phyloP scores from a whole-genome alignment of 148 eudicot genomes.

The Heliosperma pusillum region DNA sequence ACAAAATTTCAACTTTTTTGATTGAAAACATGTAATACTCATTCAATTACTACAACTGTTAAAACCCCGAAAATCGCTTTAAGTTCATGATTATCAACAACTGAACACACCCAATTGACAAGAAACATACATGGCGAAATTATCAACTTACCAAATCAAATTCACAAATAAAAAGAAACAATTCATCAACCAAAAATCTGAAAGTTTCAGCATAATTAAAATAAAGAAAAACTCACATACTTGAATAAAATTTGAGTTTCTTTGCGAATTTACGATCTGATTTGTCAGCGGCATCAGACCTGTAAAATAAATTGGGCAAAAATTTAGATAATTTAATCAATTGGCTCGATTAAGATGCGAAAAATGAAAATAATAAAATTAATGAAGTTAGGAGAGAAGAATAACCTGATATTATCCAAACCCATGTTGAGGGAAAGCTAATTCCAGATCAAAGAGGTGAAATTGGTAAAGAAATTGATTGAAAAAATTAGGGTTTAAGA shows the following conservation, averaged over 20 bases:
- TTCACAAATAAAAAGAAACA: background rate
- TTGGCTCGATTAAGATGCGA: background rate
- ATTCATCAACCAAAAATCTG: background rate
- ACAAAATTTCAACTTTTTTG: background rate
- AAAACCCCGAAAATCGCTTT: background rate
- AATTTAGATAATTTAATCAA: background rate
- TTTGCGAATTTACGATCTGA: constrained; percentile 66
- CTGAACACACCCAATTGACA: background rate
- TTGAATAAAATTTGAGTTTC: constrained; percentile 62
- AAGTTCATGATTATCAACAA: background rate
- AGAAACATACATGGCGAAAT: background rate
- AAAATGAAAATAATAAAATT: background rate
- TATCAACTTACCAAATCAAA: background rate
- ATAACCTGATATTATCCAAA: constrained; percentile 25
- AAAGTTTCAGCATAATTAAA: background rate
- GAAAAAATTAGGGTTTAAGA: constrained; percentile 17
- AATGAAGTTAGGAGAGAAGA: background rate
- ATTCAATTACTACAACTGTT: background rate
- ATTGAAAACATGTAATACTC: background rate
- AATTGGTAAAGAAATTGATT: background rate
- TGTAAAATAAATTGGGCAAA: constrained; percentile 17
- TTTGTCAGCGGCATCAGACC: constrained; percentile 36
- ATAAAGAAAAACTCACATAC: constrained; percentile 29
- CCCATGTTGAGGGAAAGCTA: constrained; percentile 32
- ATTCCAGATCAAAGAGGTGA: background rate